Base-by-base conservation (phyloP, 495 filamentous ascomycete species). In the Neurospora sp. region DNA sequence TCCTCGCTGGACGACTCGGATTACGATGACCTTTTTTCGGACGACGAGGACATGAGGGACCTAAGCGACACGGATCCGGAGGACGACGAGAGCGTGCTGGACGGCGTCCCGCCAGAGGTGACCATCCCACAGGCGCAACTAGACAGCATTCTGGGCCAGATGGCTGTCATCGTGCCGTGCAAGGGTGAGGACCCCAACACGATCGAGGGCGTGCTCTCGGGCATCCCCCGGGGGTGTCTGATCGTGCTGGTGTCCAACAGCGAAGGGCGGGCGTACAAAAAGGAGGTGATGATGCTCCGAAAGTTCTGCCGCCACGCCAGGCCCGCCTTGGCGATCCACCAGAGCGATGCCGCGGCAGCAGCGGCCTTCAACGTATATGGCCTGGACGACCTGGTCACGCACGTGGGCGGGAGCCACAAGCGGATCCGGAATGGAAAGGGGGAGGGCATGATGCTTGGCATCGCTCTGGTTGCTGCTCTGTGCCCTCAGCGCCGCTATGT, bases 391-490 rank as follows among this genome's bases (percentile, higher is more conserved):
- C 38, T 78, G 5, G 3, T 77, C 39, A 69, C 69, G 59, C 18
- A 41, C 9, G 27, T 16, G 2, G 59, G 68, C 42, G 72, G 69
- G 12, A 69, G 20, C 53, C 53, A 31, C 53, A 66, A 66, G 53
- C 53, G 53, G 27, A 74, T 80, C 70, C 71, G 74, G 48, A 73
- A 79, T 59, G 79, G 79, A 41, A 81, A 81, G 73, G 79, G 79
- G 6, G 79, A 81, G 75, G 79, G 77, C 46, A 81, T 81, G 77
- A 66, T 80, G 8, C 75, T 81, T 4, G 79, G 75, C n/a, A 74
- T 78, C 2, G 78, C 78, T 12, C 16, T 81, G 8, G 75, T 74
- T 1, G 71, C 74, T 20, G 71, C 74, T 11, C 73, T 79, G 8
- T 78, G 72, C 53, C 71, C 74, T 0, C 53, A 73, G 10, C 35